These are phyloP conservation scores for Arthromyces matolae DNA, from an alignment of 768 basidiomycete species.

Conservation along the genomic window DNA sequence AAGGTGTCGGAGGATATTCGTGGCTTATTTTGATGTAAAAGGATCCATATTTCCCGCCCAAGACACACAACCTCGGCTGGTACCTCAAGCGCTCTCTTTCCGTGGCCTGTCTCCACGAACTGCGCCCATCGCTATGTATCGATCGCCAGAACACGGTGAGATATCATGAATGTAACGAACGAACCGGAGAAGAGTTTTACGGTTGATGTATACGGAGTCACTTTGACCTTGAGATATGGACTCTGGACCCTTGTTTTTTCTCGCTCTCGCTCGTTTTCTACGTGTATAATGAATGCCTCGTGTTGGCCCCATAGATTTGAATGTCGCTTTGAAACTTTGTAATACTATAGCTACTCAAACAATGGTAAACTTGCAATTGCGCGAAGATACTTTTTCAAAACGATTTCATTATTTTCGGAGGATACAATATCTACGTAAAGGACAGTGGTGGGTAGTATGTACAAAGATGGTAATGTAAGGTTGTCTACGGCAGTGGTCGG, in stretches of 20 bases:
- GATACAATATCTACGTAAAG: conserved; percentile 7
- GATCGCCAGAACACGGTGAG: background rate
- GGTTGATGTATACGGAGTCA: no score
- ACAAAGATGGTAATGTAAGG: conserved; percentile 11
- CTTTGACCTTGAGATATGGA: no score
- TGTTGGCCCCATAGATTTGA: no score
- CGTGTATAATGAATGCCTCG: no score
- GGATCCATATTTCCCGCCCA: conserved; percentile 36
- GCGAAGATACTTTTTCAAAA: background rate
- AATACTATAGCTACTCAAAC: no score
- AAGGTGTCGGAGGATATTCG: background rate
- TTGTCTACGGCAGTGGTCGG: conserved; percentile 1
- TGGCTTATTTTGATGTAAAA: conserved; percentile 9
- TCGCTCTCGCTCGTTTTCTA: background rate
- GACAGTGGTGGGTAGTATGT: conserved; percentile 16
- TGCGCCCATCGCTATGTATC: conserved; percentile 17
- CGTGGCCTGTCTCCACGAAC: conserved; percentile 32
- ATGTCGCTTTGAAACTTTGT: no score
- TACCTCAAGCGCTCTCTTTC: conserved; percentile 39
- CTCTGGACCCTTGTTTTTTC: no score
- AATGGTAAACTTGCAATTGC: background rate
- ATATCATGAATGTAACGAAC: conserved; percentile 1
- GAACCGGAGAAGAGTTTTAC: background rate
- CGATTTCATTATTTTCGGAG: conserved; percentile 5
- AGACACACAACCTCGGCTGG: conserved; percentile 36